Base-by-base conservation (phyloP, 163 green algal species). In the Chlorella variabilis region DNA sequence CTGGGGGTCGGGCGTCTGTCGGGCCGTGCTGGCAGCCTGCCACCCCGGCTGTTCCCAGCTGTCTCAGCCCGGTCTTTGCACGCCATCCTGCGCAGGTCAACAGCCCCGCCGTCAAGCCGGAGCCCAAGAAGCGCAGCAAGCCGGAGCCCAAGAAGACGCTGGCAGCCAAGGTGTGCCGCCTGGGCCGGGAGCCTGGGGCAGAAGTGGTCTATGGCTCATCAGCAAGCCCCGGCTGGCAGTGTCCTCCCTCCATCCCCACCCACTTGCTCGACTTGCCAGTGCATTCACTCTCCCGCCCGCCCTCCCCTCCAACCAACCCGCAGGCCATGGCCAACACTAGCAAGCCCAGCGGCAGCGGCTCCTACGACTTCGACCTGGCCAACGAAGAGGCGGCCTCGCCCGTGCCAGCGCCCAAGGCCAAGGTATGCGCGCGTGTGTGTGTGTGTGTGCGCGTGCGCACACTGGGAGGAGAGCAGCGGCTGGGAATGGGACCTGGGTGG, bases 71-170 rank as follows among this genome's bases (percentile, higher is more conserved):
- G n/a, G n/a, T n/a, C n/a, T n/a, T n/a, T n/a, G n/a, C n/a, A n/a
- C n/a, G n/a, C n/a, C n/a, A n/a, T n/a, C n/a, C n/a, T n/a, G n/a
- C n/a, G 27, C 34, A 77, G 48, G 62, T 75, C 31, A 75, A 67
- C 45, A 75, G 61, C 62, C 75, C 75, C 11, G 75, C 62, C 0
- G 7, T 31, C 29, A 54, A 49, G 62, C 61, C 62, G 1, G 58
- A 75, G 13, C 34, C 78, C 29, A 78, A 84, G 78, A 84, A 80
- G 58, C 74, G 74, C 74, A 59, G 58, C 71, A 78, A 78, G 71
- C 71, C 71, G 5, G 71, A 78, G 71, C 51, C 74, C 29, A 80
- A 80, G 74, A 71, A 71, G 38, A 62, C 34, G 23, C 74, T 80
- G 58, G 74, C 74, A 6, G 74, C 74, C 38, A 71, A 71, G 58